Conservation (phyloP, 2,329 filamentous ascomycete species). For the Hirsutella rhossiliensis region DNA sequence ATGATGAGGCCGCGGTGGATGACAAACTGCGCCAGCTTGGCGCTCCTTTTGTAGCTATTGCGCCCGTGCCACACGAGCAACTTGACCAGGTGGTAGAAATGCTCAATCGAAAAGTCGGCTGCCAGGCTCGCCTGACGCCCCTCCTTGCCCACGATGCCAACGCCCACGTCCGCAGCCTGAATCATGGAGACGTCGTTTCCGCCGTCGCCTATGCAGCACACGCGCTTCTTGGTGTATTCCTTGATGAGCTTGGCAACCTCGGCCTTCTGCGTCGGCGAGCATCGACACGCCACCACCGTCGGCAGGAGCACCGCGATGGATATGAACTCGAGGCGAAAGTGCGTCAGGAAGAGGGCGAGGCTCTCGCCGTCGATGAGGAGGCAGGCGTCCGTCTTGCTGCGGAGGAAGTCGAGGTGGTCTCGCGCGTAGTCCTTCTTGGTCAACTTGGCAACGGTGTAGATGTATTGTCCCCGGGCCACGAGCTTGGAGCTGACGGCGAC, state of each 20-base stretch:
- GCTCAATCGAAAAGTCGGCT: slow-evolving; percentile 91
- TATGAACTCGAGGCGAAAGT: slow-evolving; percentile 79
- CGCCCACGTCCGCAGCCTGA: slow-evolving; percentile 92
- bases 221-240: slow-evolving; percentile 81
- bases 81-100: slow-evolving; percentile 91
- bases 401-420: slow-evolving; percentile 78
- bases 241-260: slow-evolving; percentile 87
- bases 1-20: slow-evolving; percentile 96
- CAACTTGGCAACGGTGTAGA: slow-evolving; percentile 82
- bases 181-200: slow-evolving; percentile 99
- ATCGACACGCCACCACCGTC: slow-evolving; percentile 89
- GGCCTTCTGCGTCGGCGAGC: slow-evolving; percentile 93
- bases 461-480: slow-evolving; percentile 86
- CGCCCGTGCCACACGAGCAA: slow-evolving; percentile 97
- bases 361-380: slow-evolving; percentile 93
- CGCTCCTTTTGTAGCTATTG: slow-evolving; percentile 91
- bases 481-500: slow-evolving; percentile 92
- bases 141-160: slow-evolving; percentile 97
- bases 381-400: slow-evolving; percentile 76
- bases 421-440: slow-evolving; percentile 75
- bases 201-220: slow-evolving; percentile 95
- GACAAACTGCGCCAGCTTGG: slow-evolving; percentile 94
- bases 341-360: slow-evolving; percentile 66
- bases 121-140: slow-evolving; percentile 88
- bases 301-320: slow-evolving; percentile 77